A percentile compares a stretch with the other conserved stretches of the same genome.
Evolutionary conservation across 352 stramenopile genomes (phyloP).

Genomic region (Pythium oligandrum): DNA sequence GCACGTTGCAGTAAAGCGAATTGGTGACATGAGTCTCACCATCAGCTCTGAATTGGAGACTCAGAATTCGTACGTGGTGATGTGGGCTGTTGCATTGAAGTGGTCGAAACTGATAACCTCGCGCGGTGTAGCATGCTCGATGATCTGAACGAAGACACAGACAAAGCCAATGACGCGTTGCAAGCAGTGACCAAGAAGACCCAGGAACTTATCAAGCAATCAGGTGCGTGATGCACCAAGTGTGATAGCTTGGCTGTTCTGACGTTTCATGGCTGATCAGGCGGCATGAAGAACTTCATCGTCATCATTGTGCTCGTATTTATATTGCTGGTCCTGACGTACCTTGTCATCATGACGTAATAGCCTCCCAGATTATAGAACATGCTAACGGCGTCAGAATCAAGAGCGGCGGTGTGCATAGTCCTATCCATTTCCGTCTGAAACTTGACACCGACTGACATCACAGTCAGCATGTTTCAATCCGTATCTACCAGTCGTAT

Average conservation of each 20-base stretch:
- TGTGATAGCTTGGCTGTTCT: background rate
- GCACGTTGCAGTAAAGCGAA: slow-evolving; percentile 69
- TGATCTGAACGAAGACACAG: slow-evolving; percentile 78
- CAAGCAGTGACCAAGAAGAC: slow-evolving; percentile 81
- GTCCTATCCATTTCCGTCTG: no score
- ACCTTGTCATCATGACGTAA: slow-evolving; percentile 87
- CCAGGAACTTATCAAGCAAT: slow-evolving; percentile 82
- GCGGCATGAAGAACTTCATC: slow-evolving; percentile 83
- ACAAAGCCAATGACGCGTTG: slow-evolving; percentile 71
- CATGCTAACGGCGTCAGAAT: no score
- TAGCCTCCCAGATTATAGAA: background rate
- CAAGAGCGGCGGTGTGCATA: no score
- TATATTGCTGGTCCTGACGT: slow-evolving; percentile 80
- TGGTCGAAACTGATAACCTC: background rate
- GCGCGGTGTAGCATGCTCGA: slow-evolving; percentile 64
- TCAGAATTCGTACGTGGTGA: slow-evolving; percentile 62
- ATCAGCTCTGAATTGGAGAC: slow-evolving; percentile 81
- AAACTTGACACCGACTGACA: no score
- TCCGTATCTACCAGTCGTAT: no score
- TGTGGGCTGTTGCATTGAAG: background rate
- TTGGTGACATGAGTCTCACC: slow-evolving; percentile 79
- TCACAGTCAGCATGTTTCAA: no score
- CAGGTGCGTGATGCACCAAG: slow-evolving; percentile 20
- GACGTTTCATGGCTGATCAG: slow-evolving; percentile 14
- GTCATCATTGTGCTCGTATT: slow-evolving; percentile 85